phyloP scores from a whole-genome alignment of 169 alveolate species.

The Eimeria brunetti region DNA sequence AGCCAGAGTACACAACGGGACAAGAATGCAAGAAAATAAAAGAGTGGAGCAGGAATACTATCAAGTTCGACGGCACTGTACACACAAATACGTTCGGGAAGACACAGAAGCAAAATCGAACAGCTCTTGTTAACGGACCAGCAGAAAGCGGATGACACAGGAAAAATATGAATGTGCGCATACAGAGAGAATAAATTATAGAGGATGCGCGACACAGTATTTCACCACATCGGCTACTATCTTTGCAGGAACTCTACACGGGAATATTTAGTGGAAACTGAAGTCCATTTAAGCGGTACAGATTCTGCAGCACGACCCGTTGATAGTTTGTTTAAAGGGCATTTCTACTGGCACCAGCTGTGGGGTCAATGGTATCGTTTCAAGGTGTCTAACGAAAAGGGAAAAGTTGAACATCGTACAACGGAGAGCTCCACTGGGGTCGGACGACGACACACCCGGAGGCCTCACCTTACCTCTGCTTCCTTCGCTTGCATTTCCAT shows the following conservation, averaged over 20 bases:
- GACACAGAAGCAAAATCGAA: not conserved
- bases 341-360: not conserved
- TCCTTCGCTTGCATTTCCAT: constrained; percentile 81
- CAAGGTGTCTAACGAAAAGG: not conserved
- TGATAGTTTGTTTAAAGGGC: not conserved
- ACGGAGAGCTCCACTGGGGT: not conserved
- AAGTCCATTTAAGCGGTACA: too few species aligned
- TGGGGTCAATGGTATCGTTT: not conserved
- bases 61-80: not conserved
- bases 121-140: not conserved
- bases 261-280: not conserved
- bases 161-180: not conserved
- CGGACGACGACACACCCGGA: not conserved
- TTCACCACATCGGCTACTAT: not conserved
- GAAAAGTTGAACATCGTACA: not conserved
- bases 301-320: too few species aligned
- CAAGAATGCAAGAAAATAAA: too few species aligned
- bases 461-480: constrained; percentile 63
- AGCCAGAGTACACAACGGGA: too few species aligned
- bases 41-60: too few species aligned
- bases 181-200: not conserved
- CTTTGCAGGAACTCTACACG: not conserved
- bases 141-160: not conserved
- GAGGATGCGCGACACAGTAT: not conserved
- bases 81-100: not conserved